Evolutionary conservation across 2,329 filamentous ascomycete genomes (phyloP).

Genomic region (Penicillium sp.): DNA sequence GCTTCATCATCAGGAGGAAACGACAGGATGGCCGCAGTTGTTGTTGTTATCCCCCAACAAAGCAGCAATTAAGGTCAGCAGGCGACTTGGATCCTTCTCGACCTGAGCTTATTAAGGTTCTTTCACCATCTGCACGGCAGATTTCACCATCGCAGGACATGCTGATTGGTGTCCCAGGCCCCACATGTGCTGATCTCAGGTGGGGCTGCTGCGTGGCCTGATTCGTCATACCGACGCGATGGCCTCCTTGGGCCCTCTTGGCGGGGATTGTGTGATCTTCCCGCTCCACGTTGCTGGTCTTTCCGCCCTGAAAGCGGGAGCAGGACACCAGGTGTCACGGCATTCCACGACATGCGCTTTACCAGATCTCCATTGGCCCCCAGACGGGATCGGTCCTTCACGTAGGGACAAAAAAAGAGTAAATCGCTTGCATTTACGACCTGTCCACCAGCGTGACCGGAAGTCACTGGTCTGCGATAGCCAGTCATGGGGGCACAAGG

Average conservation of each 20-base stretch:
- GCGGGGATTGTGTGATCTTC: conserved; percentile 3
- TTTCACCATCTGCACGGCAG: conserved; percentile 28
- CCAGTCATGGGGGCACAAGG: too few relatives aligned
- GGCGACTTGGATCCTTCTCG: neutral
- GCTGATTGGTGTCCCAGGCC: conserved; percentile 21
- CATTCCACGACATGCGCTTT: too few relatives aligned
- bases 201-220: conserved; percentile 7
- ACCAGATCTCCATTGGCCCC: too few relatives aligned
- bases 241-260: neutral
- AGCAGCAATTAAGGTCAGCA: neutral
- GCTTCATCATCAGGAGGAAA: too few relatives aligned
- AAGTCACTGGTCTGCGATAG: too few relatives aligned
- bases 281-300: neutral
- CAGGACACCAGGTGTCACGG: too few relatives aligned
- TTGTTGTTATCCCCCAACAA: neutral
- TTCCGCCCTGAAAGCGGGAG: too few relatives aligned
- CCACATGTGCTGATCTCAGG: conserved; percentile 10
- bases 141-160: conserved; percentile 28
- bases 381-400: too few relatives aligned
- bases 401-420: too few relatives aligned
- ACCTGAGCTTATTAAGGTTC: neutral
- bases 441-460: too few relatives aligned
- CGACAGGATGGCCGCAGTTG: too few relatives aligned
- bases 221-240: conserved; percentile 10
- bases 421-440: too few relatives aligned